Percentiles rank a stretch among this genome's conserved stretches.
Conservation (phyloP, 345 rosid genomes). For the Brassica juncea region DNA sequence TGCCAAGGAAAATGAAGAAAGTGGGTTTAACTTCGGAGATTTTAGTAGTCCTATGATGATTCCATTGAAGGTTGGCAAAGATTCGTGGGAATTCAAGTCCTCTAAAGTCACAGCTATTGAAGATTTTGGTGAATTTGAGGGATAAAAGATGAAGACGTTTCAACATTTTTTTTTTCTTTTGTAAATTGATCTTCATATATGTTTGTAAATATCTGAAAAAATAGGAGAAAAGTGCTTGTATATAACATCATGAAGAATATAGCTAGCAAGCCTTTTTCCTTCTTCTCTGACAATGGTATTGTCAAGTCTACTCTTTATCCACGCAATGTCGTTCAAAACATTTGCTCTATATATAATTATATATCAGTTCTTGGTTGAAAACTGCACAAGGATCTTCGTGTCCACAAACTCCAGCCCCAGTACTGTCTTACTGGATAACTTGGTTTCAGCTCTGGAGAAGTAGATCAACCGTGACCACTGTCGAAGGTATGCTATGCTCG, state of each 20-base stretch:
- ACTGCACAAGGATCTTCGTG: no score
- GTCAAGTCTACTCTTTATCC: constrained; percentile 78
- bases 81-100: constrained; percentile 47
- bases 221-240: constrained; percentile 43
- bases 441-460: no score
- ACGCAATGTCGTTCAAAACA: constrained; percentile 74
- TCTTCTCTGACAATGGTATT: constrained; percentile 44
- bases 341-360: constrained; percentile 60
- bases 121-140: constrained; percentile 43
- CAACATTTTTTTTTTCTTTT: constrained; percentile 9
- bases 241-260: background rate
- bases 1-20: constrained; percentile 55
- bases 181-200: constrained; percentile 39
- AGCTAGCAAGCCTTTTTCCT: background rate
- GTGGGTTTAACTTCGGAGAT: constrained; percentile 20
- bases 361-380: no score
- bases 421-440: no score
- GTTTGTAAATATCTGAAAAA: constrained; percentile 21
- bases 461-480: no score
- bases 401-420: no score
- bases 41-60: constrained; percentile 37
- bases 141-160: constrained; percentile 37
- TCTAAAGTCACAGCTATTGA: constrained; percentile 65
- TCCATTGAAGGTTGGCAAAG: constrained; percentile 48
- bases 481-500: no score